Percentiles rank a stretch among this genome's conserved stretches.
Conservation (phyloP, 495 filamentous ascomycete genomes). For the Poronia punctata region DNA sequence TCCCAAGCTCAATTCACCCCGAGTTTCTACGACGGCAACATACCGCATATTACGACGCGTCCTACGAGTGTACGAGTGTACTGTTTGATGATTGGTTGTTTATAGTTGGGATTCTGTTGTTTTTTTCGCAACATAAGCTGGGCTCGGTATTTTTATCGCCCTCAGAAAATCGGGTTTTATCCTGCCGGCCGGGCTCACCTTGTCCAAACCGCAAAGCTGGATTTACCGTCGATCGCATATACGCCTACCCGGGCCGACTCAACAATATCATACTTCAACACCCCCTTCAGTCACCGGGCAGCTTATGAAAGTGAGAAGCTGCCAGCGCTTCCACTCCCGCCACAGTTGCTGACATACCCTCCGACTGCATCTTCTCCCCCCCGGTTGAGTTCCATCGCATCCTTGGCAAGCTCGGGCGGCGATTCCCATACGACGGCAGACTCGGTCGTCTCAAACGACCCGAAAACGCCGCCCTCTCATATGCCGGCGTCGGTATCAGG, state of each 20-base stretch:
- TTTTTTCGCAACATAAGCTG: no score
- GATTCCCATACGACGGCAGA: slow-evolving; percentile 49
- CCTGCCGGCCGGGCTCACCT: slow-evolving; percentile 27
- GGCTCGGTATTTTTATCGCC: slow-evolving; percentile 20
- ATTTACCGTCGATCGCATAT: slow-evolving; percentile 90
- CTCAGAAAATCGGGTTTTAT: no score
- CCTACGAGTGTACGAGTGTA: no score
- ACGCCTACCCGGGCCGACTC: slow-evolving; percentile 85
- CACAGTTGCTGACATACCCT: slow-evolving; percentile 51
- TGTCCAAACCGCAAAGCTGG: slow-evolving; percentile 85
- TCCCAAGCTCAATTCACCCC: no score
- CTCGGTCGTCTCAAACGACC: slow-evolving; percentile 51
- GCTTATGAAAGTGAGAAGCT: slow-evolving; percentile 66
- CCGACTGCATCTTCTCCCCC: slow-evolving; percentile 63
- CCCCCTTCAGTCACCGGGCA: slow-evolving; percentile 61
- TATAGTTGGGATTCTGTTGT: no score
- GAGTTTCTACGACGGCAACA: no score
- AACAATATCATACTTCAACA: slow-evolving; percentile 64
- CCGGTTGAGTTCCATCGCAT: slow-evolving; percentile 61
- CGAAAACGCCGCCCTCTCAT: slow-evolving; percentile 50
- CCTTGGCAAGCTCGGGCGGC: slow-evolving; percentile 45
- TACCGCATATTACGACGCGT: no score
- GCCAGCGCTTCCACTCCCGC: slow-evolving; percentile 67
- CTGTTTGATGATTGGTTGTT: no score
- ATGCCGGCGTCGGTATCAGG: slow-evolving; percentile 35